These are phyloP conservation scores for Fusarium sp. DNA, from an alignment of 2,329 filamentous ascomycete genomes.

Conservation along the genomic window DNA sequence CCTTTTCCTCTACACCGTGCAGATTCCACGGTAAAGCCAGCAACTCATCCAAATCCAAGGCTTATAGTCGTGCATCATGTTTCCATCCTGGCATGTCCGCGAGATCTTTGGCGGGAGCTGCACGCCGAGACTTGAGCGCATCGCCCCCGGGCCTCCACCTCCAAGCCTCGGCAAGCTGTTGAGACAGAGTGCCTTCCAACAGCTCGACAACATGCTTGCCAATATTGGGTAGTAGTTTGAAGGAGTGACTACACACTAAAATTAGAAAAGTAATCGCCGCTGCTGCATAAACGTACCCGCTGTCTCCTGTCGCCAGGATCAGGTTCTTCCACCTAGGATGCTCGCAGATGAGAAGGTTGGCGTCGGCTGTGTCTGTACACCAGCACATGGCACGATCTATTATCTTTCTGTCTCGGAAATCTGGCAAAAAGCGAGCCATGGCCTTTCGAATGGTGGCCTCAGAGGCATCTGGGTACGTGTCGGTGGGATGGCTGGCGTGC, in stretches of 20 bases:
- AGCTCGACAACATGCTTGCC: constrained; percentile 16
- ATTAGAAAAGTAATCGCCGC: not conserved
- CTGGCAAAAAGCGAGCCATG: constrained; percentile 6
- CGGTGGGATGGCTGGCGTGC: constrained; percentile 8
- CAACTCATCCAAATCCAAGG: not conserved
- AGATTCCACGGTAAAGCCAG: not conserved
- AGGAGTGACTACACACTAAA: not conserved
- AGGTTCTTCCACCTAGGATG: constrained; percentile 16
- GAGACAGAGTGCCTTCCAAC: constrained; percentile 2
- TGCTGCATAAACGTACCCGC: constrained; percentile 3
- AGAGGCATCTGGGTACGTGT: constrained; percentile 8
- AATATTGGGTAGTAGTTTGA: constrained; percentile 10
- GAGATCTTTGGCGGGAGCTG: constrained; percentile 8
- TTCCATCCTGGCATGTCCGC: constrained; percentile 14
- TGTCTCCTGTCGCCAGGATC: constrained; percentile 12
- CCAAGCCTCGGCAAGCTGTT: constrained; percentile 3
- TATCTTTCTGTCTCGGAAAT: not conserved
- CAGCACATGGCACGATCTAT: constrained; percentile 15
- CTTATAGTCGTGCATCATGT: not conserved
- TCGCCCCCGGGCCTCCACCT: constrained; percentile 13
- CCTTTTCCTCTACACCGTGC: not conserved
- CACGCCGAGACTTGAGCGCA: constrained; percentile 15
- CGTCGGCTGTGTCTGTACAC: constrained; percentile 16
- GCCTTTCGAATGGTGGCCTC: constrained; percentile 4
- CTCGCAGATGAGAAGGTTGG: constrained; percentile 14